A percentile compares a stretch with the other conserved stretches of the same genome.
phyloP scores from a whole-genome alignment of 345 rosid genomes.

The Iberis pinnata region DNA sequence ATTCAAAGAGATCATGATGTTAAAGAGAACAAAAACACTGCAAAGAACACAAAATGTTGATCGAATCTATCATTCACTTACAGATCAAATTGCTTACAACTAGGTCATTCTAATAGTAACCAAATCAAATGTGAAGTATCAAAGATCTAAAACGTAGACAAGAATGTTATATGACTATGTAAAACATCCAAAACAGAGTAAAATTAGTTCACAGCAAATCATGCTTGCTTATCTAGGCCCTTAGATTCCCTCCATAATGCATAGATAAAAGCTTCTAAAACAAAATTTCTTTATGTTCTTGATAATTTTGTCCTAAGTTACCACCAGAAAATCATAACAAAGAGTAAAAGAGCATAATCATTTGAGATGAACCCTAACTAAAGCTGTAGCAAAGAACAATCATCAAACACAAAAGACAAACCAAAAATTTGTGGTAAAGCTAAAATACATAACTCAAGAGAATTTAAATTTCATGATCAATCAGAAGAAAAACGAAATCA shows the following conservation, averaged over 20 bases:
- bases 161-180: no score
- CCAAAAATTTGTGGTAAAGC: no score
- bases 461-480: background rate
- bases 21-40: conserved; percentile 30
- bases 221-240: background rate
- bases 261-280: background rate
- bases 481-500: background rate
- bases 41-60: background rate
- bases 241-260: background rate
- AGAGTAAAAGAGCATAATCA: background rate
- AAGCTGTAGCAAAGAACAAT: background rate
- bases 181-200: background rate
- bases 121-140: conserved; percentile 13
- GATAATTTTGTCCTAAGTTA: background rate
- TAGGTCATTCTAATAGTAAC: background rate
- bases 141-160: no score
- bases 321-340: background rate
- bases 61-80: background rate
- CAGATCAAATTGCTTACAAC: no score
- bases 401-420: no score
- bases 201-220: background rate
- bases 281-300: background rate
- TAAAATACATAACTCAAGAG: no score
- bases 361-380: conserved; percentile 3
- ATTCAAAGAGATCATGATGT: conserved; percentile 30